Conservation (phyloP, 495 filamentous ascomycete genomes). For the Massariosphaeria phaeospora region DNA sequence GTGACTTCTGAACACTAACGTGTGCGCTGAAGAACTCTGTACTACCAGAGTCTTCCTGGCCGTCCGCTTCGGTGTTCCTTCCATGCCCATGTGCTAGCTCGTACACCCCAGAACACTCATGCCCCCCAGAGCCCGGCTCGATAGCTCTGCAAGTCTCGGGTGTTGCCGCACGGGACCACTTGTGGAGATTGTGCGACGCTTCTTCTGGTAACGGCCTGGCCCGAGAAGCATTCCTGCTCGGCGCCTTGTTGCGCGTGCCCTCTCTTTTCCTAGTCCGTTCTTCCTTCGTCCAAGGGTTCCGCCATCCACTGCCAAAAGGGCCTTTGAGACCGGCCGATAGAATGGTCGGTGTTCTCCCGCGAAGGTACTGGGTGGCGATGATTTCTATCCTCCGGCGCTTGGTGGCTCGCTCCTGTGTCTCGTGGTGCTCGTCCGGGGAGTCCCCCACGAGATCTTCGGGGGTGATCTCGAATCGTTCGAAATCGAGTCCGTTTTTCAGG, state of each 20-base stretch:
- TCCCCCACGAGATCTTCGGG: constrained; percentile 3
- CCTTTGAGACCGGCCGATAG: constrained; percentile 23
- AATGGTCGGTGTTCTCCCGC: constrained; percentile 15
- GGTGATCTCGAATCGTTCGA: neutral
- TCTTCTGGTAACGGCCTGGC: too few species aligned
- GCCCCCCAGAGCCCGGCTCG: too few species aligned
- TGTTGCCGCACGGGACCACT: too few species aligned
- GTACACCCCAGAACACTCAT: too few species aligned
- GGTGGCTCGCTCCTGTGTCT: constrained; percentile 10
- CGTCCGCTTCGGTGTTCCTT: neutral
- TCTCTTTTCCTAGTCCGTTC: neutral
- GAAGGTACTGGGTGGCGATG: constrained; percentile 19
- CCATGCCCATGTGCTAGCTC: neutral
- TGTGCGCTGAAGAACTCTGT: constrained; percentile 11
- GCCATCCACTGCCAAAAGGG: constrained; percentile 29
- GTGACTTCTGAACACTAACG: neutral
- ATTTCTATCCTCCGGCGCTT: constrained; percentile 27
- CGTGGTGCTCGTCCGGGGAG: constrained; percentile 8
- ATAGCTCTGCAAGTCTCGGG: too few species aligned
- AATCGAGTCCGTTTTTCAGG: constrained; percentile 3
- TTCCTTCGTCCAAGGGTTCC: constrained; percentile 27
- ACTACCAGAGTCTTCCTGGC: neutral
- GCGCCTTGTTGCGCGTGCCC: neutral
- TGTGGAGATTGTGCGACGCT: too few species aligned
- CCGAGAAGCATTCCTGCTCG: neutral